Conservation (phyloP, 1,284 basidiomycete species). For the Trichosporon asahii region DNA sequence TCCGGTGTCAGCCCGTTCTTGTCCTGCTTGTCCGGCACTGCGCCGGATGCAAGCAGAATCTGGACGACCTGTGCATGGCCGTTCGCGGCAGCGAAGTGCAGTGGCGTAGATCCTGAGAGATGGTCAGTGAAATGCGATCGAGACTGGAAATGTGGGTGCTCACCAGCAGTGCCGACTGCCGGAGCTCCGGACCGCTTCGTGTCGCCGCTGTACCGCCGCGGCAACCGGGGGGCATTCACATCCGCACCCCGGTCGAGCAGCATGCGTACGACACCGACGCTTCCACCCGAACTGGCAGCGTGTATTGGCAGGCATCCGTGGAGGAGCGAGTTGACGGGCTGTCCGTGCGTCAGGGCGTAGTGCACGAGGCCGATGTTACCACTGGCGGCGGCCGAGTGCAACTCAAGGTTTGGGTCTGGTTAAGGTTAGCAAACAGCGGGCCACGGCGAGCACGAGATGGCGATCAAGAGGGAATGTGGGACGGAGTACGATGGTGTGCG, state of each 20-base stretch:
- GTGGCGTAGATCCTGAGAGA: constrained; percentile 69
- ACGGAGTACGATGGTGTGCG: background rate
- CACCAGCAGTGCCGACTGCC: constrained; percentile 64
- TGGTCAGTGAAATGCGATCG: constrained; percentile 1
- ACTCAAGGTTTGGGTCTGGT: constrained; percentile 76
- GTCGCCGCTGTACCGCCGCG: constrained; percentile 70
- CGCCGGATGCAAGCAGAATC: constrained; percentile 74
- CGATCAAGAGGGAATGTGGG: background rate
- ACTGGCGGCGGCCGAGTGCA: constrained; percentile 82
- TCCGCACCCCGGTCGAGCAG: constrained; percentile 87
- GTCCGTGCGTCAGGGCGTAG: constrained; percentile 77
- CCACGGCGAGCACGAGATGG: background rate
- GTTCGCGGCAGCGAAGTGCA: constrained; percentile 92
- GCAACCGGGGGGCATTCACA: constrained; percentile 73
- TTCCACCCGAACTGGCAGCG: constrained; percentile 82
- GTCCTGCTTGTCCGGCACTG: constrained; percentile 70
- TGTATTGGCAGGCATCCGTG: constrained; percentile 89
- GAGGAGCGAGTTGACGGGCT: constrained; percentile 86
- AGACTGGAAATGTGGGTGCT: constrained; percentile 22
- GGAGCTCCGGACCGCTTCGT: constrained; percentile 53
- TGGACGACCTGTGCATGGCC: constrained; percentile 72
- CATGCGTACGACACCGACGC: constrained; percentile 74
- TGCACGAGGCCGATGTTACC: constrained; percentile 67
- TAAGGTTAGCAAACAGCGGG: background rate
- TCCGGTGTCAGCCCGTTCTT: constrained; percentile 79